These are phyloP conservation scores for Calocybe gambosa DNA, from an alignment of 1,284 basidiomycete species.

Conservation along the genomic window DNA sequence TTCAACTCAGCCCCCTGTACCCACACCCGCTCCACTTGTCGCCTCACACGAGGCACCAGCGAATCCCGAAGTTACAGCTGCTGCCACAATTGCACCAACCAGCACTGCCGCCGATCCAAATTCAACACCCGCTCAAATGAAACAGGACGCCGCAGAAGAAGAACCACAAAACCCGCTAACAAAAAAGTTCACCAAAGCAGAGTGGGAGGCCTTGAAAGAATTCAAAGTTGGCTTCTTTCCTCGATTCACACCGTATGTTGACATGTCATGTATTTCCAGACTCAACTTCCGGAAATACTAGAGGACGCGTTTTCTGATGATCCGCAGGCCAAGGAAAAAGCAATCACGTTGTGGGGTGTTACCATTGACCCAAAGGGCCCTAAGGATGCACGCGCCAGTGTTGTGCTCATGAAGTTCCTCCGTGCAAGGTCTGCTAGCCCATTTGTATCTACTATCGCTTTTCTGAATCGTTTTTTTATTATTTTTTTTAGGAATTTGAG, in stretches of 20 bases:
- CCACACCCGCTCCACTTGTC: background rate
- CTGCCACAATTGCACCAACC: background rate
- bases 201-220: slow-evolving; percentile 63
- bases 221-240: slow-evolving; percentile 49
- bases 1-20: background rate
- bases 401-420: slow-evolving; percentile 73
- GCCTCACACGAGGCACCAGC: background rate
- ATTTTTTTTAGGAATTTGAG: slow-evolving; percentile 44
- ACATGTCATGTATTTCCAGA: slow-evolving; percentile 28
- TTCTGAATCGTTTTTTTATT: background rate
- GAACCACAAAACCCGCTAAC: slow-evolving; percentile 69
- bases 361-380: slow-evolving; percentile 49
- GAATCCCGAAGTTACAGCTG: background rate
- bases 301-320: slow-evolving; percentile 52
- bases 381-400: slow-evolving; percentile 57
- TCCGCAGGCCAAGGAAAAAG: slow-evolving; percentile 38
- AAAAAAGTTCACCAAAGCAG: slow-evolving; percentile 56
- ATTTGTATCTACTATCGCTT: background rate
- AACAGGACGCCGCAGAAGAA: slow-evolving; percentile 4
- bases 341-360: slow-evolving; percentile 67
- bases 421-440: slow-evolving; percentile 47
- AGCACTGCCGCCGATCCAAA: background rate
- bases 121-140: background rate
- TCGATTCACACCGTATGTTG: background rate
- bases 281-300: slow-evolving; percentile 51